Conservation (phyloP, 768 basidiomycete genomes). For the Naganishia onofrii region DNA sequence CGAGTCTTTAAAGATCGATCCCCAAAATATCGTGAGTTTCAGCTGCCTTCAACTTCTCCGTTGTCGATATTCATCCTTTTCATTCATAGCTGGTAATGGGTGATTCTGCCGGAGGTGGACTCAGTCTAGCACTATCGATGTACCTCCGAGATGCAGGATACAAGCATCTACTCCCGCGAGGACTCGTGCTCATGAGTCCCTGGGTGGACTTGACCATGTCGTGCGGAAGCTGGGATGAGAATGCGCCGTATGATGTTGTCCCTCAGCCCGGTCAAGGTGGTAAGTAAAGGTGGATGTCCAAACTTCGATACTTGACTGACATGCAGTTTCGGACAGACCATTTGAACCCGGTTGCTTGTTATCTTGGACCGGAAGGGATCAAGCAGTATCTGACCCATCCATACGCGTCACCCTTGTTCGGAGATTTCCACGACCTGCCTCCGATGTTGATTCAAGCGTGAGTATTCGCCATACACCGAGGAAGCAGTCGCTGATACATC, state of each 20-base stretch:
- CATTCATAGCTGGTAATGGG: conserved; percentile 57
- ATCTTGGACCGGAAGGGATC: conserved; percentile 68
- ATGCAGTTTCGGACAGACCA: conserved; percentile 63
- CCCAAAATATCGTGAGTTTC: conserved; percentile 76
- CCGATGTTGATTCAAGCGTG: conserved; percentile 62
- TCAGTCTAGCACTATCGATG: conserved; percentile 79
- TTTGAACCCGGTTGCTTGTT: conserved; percentile 88
- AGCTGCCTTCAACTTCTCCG: neutral
- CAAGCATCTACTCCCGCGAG: conserved; percentile 65
- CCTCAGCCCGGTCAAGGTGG: conserved; percentile 50
- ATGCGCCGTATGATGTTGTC: conserved; percentile 58
- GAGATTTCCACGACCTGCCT: conserved; percentile 78
- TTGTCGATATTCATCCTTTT: neutral
- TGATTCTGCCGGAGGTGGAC: conserved; percentile 89
- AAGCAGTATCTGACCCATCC: conserved; percentile 86
- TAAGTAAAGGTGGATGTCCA: conserved; percentile 33
- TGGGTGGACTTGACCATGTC: conserved; percentile 99
- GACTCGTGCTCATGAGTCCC: conserved; percentile 83
- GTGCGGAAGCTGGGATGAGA: conserved; percentile 97
- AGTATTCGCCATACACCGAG: conserved; percentile 6
- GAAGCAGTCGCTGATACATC: neutral
- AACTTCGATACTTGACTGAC: neutral
- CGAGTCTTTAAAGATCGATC: conserved; percentile 74
- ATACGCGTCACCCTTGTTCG: conserved; percentile 89
- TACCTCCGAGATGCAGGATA: conserved; percentile 92